A percentile compares a stretch with the other conserved stretches of the same genome.
Conservation (phyloP, 257 asterid species). For the Przewalskia tangutica region DNA sequence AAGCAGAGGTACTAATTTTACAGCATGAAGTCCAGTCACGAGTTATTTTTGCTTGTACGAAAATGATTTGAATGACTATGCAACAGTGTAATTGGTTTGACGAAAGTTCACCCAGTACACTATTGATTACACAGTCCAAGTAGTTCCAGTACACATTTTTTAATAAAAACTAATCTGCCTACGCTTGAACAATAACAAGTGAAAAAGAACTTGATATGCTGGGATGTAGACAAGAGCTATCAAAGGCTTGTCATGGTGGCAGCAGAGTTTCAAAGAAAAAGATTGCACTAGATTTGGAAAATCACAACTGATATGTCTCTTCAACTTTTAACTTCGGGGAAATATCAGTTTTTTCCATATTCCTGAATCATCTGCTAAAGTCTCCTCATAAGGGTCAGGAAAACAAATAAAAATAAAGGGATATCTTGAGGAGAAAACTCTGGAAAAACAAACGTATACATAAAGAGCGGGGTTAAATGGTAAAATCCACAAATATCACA, state of each 20-base stretch:
- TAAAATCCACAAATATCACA: background rate
- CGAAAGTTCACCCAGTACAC: background rate
- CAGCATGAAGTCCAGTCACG: background rate
- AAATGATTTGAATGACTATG: background rate
- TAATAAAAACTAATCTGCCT: background rate
- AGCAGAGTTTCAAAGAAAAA: background rate
- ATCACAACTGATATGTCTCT: background rate
- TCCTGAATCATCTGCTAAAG: background rate
- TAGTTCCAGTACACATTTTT: background rate
- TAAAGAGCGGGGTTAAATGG: background rate
- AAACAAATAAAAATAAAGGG: background rate
- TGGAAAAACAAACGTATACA: background rate
- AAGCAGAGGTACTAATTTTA: background rate
- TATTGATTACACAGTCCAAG: background rate
- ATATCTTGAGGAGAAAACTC: background rate
- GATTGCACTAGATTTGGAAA: background rate
- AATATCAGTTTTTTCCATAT: background rate
- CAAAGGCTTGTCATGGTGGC: background rate
- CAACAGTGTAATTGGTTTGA: background rate
- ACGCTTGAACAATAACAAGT: background rate
- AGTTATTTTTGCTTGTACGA: background rate
- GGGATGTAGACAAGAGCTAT: background rate
- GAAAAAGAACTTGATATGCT: background rate
- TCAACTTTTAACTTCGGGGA: background rate
- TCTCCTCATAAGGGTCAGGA: background rate